Evolutionary conservation across 257 asterid genomes (phyloP), one percentile per base, ranked within the genome.

Genomic region (Nicotiana paniculata): DNA sequence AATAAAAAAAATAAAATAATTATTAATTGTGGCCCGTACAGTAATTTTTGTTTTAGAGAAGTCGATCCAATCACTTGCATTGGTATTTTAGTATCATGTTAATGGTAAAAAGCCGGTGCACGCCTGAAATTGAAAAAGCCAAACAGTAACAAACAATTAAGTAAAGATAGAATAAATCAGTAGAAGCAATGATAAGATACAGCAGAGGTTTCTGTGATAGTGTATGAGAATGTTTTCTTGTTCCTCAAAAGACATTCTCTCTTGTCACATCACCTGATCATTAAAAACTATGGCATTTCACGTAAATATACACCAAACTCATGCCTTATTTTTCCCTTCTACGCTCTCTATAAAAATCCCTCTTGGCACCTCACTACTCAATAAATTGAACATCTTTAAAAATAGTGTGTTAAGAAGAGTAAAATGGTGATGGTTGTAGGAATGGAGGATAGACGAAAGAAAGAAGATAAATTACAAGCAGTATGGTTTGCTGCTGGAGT

Each of bases 401-500:
- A 0, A 32, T 32, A 32, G 2, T 32, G 46, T 6, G 9, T 37
- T 39, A 39, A 43, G 26, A 26, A 69, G 11, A 35, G 1, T 11
- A 1, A 6, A 72, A 72, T 72, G 78, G 78, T 72, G 59, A 46
- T 48, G 62, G 63, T 51, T 26, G 79, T 74, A 15, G 10, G 4
- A 70, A 89, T 87, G 90, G 87, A 46, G 85, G 86, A 77, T 13
- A 88, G 64, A 53, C 87, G 64, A 53, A 91, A 83, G 75, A 89
- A 82, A 79, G 76, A 86, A 54, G 95, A 91, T 26, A 88, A 86
- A 15, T 30, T 96, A 13, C 90, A 89, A 80, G 97, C 98, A 24
- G 91, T 96, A 77, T 88, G 97, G 83, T 94, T 96, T 43, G 98
- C 99, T 32, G 99, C 98, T 0, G 97, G 97, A 30, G 89, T 92